phyloP scores from a whole-genome alignment of 2,329 filamentous ascomycete species.

The Trichoderma simmonsii region DNA sequence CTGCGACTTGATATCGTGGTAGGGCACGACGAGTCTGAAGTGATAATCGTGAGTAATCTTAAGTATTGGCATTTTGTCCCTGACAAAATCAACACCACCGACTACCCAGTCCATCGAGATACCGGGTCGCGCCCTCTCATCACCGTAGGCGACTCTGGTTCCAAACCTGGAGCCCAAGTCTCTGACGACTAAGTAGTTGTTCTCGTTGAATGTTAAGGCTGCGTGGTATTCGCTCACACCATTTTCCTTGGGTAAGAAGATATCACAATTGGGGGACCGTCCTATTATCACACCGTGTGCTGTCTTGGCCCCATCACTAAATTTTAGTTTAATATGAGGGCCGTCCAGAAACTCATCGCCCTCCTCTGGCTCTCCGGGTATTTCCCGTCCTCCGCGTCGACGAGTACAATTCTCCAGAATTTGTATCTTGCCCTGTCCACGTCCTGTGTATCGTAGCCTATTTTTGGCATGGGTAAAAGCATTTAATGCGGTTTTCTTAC shows the following conservation, averaged over 20 bases:
- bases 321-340: not conserved
- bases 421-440: too few species aligned
- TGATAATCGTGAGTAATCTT: not conserved
- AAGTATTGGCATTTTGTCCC: not conserved
- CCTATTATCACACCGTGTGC: not conserved
- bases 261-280: not conserved
- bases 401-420: too few species aligned
- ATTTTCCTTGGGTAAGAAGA: not conserved
- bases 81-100: not conserved
- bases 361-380: not conserved
- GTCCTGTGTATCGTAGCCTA: too few species aligned
- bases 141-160: not conserved
- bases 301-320: not conserved
- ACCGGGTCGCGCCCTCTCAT: not conserved
- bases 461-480: not conserved
- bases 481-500: too few species aligned
- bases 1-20: not conserved
- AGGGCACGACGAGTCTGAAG: not conserved
- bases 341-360: not conserved
- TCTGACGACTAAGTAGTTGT: not conserved
- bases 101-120: not conserved
- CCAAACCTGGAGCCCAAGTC: not conserved
- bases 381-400: not conserved
- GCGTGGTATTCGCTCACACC: not conserved
- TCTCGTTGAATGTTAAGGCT: not conserved